phyloP scores from a whole-genome alignment of 2,329 filamentous ascomycete species.

The Kalmusia sp. region DNA sequence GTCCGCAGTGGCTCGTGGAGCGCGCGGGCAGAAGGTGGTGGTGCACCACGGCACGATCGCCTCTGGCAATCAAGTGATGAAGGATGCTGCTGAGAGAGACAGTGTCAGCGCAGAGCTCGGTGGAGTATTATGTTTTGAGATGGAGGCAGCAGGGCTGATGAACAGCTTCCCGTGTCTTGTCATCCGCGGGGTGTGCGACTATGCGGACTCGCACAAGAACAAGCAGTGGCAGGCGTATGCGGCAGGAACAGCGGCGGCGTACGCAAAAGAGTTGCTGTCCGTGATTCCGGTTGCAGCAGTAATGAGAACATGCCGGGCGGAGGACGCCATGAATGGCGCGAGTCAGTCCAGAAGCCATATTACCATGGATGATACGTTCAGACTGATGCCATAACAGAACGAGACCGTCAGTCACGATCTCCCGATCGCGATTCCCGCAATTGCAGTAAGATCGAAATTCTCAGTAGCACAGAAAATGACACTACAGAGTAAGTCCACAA shows the following conservation, averaged over 20 bases:
- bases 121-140: constrained; percentile 30
- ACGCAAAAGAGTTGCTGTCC: constrained; percentile 11
- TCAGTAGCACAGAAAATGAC: no score
- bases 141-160: constrained; percentile 28
- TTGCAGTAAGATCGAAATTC: no score
- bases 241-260: constrained; percentile 17
- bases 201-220: constrained; percentile 30
- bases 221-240: constrained; percentile 18
- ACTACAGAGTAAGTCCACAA: no score
- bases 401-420: no score
- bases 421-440: no score
- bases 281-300: constrained; percentile 1
- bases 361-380: no score
- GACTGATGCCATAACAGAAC: no score
- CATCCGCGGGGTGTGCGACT: constrained; percentile 28
- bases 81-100: constrained; percentile 16
- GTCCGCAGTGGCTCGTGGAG: background rate
- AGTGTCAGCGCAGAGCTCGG: constrained; percentile 18
- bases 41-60: constrained; percentile 21
- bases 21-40: background rate
- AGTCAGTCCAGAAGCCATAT: no score
- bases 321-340: no score
- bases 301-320: no score
- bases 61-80: constrained; percentile 26
- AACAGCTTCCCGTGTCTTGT: constrained; percentile 23